Percentiles rank a stretch among this genome's conserved stretches.
Evolutionary conservation across 768 basidiomycete species (phyloP).

Genomic region (Boletellus ananas): DNA sequence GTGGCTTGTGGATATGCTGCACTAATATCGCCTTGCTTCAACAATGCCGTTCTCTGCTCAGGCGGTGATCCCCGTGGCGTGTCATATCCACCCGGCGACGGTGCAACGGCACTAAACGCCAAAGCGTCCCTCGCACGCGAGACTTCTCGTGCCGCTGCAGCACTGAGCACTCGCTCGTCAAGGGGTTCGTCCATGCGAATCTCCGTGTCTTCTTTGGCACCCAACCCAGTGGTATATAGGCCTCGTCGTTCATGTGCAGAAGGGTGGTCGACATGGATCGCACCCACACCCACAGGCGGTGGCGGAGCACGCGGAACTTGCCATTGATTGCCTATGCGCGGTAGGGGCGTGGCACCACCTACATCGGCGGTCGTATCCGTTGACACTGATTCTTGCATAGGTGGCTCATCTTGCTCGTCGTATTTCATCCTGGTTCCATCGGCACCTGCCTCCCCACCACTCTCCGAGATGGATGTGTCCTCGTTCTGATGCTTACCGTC

Average conservation of each 20-base stretch:
- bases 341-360: neutral
- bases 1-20: neutral
- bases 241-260: constrained; percentile 6
- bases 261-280: neutral
- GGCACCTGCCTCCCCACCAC: constrained; percentile 6
- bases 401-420: constrained; percentile 1
- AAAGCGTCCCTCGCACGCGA: constrained; percentile 61
- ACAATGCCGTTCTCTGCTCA: neutral
- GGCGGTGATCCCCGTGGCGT: constrained; percentile 14
- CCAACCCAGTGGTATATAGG: neutral
- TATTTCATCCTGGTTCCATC: neutral
- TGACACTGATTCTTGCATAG: constrained; percentile 10
- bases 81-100: constrained; percentile 12
- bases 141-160: constrained; percentile 67
- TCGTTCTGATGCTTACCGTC: constrained; percentile 15
- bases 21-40: constrained; percentile 2
- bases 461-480: constrained; percentile 9
- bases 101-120: constrained; percentile 34
- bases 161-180: constrained; percentile 55
- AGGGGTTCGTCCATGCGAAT: constrained; percentile 25
- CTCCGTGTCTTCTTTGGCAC: constrained; percentile 28
- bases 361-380: neutral
- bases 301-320: constrained; percentile 38
- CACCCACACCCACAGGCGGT: constrained; percentile 32
- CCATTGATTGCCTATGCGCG: constrained; percentile 22